Base-by-base conservation (phyloP, 2,329 filamentous ascomycete species). In the Mycosphaerella arachidis region DNA sequence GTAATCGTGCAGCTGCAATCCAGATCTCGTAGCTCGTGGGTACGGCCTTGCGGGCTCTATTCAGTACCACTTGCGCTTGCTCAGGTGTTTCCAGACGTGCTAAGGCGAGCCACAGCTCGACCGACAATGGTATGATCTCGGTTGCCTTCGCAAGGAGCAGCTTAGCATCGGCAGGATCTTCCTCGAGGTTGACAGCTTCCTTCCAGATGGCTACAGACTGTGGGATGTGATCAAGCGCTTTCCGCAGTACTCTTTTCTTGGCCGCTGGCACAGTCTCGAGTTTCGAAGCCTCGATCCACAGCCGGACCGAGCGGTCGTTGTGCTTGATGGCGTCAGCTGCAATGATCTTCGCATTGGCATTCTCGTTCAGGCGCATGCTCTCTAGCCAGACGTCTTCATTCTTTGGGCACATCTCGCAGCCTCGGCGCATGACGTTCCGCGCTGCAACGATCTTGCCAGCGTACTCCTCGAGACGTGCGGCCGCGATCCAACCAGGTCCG, bases 121-220 rank as follows among this genome's bases (percentile, higher is more conserved):
- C 88, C 0, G 93, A 96, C 6, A 95, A 81, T 0, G 93, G 93
- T 58, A 99, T 96, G 59, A 97, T 89, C 69, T 99, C 92, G 0
- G 92, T 96, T 0, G 95, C 95, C 76, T 97, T 97, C 52, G 92
- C 92, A 51, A 99, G 84, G 57, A 99, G 82, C 58, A 99, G 80
- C 63, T 88, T 87, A 4, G 95, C 95, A 77, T 97, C 92, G 31
- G 88, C 89, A 0, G 89, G 85, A 67, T 96, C 89, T 70, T 97
- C 93, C 71, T 97, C 94, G 57, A 97, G 79, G 68, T 97, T 97
- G 63, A 99, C 93, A 5, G 93, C 89, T 72, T 95, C 92, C 73
- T 97, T 99, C 94, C 94, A 99, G n/a, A 99, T 83, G 46, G 90
- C 88, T 52, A 97, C 94, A 0, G 93, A 97, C 71, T 96, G 91